Evolutionary conservation across 2,329 filamentous ascomycete species (phyloP), one percentile per base, ranked within the genome.

Genomic region (Pseudogymnoascus sp.): DNA sequence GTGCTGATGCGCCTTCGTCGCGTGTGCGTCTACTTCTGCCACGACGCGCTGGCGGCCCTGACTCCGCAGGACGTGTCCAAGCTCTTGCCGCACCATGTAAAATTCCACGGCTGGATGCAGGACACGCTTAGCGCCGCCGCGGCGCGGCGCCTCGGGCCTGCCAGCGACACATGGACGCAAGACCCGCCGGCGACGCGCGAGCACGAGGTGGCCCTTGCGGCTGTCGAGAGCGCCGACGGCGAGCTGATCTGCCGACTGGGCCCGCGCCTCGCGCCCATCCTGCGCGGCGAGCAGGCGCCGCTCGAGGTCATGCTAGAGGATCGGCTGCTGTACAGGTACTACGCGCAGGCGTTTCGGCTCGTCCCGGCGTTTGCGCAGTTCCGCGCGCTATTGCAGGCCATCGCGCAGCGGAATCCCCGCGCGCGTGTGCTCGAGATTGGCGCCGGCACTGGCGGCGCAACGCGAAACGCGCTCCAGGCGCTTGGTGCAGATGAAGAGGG

Each of bases 401-500:
- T 15, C 48, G 37, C 36, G 71, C 75, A 15, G 61, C 70, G 74
- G 62, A 71, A 70, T 15, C 73, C 75, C 0, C 63, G 59, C 1
- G 65, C 74, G 3, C 67, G 69, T 2, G 68, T 77, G 27, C 68
- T 77, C 1, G 75, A 78, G 59, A 67, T 76, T 15, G 77, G 77
- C 5, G 77, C 74, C 13, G 78, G 78, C 1, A 77, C 75, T 2
- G 78, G 76, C 2, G 73, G 72, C n/a, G 69, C 58, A 1, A 64
- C 62, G 18, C 58, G 61, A 2, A 33, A 61, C 9, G 65, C 66
- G 18, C 64, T 64, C 1, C 62, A 37, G 36, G 36, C 36, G 5
- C 15, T 37, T 3, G 36, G 36, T n/a, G 7, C 36, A 3, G 13
- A n/a, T 5, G 13, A 3, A 15, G 13, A 15, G 8, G 27, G 29